These are phyloP conservation scores for Talaromyces sp. DNA, from an alignment of 2,329 filamentous ascomycete genomes.

Conservation along the genomic window DNA sequence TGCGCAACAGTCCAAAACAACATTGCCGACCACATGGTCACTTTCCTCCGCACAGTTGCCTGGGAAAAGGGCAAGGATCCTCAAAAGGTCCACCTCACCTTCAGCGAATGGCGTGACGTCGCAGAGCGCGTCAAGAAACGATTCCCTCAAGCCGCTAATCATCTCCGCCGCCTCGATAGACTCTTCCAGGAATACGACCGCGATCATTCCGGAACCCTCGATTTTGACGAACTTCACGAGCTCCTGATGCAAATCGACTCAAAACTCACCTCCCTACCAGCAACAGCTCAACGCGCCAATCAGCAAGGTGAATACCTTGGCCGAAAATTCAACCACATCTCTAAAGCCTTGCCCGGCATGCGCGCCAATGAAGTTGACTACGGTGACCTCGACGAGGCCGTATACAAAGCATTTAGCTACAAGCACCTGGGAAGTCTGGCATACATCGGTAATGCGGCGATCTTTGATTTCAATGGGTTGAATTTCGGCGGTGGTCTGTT, in stretches of 20 bases:
- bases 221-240: conserved; percentile 87
- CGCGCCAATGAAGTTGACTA: conserved; percentile 75
- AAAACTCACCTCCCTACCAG: conserved; percentile 89
- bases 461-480: conserved; percentile 84
- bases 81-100: conserved; percentile 79
- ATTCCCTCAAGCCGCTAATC: conserved; percentile 84
- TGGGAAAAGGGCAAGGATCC: conserved; percentile 92
- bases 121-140: conserved; percentile 78
- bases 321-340: conserved; percentile 88
- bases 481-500: conserved; percentile 77
- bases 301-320: conserved; percentile 93
- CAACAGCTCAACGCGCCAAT: conserved; percentile 92
- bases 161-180: conserved; percentile 83
- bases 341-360: conserved; percentile 71
- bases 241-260: conserved; percentile 87
- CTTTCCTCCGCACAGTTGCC: conserved; percentile 81
- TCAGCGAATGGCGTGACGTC: conserved; percentile 81
- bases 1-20: conserved; percentile 98
- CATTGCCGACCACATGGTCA: conserved; percentile 82
- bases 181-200: conserved; percentile 90
- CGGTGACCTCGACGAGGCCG: conserved; percentile 84
- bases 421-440: conserved; percentile 85
- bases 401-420: conserved; percentile 95
- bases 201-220: conserved; percentile 86
- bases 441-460: conserved; percentile 92